Evolutionary conservation across 2,329 filamentous ascomycete genomes (phyloP).

Genomic region (Endoconidiophora laricicola): DNA sequence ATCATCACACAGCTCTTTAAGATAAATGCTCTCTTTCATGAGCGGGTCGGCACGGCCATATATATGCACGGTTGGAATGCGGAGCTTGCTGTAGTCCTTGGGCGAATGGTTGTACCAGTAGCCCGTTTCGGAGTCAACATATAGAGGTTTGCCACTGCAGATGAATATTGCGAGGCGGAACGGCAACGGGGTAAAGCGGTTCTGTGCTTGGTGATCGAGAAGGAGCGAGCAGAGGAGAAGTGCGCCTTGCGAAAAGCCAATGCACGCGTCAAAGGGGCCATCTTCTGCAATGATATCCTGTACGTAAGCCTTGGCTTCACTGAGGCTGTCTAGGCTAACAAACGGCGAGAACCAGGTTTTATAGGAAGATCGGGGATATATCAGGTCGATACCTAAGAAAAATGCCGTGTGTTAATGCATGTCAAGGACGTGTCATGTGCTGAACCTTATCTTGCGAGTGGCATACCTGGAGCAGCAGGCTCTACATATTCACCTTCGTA

Average conservation of each 20-base stretch:
- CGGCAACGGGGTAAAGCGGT: background rate
- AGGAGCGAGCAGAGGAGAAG: background rate
- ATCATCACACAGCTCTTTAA: constrained; percentile 4
- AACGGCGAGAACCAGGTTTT: constrained; percentile 6
- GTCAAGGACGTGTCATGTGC: background rate
- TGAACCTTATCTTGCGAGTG: background rate
- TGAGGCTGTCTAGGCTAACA: background rate
- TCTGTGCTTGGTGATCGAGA: background rate
- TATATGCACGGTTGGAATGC: constrained; percentile 7
- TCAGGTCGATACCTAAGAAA: background rate
- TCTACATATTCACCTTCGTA: background rate
- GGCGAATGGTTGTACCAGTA: background rate
- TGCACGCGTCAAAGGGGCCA: constrained; percentile 15
- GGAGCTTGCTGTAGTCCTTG: constrained; percentile 1
- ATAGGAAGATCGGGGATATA: background rate
- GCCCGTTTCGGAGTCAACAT: background rate
- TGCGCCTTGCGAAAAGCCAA: constrained; percentile 16
- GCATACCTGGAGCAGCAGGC: background rate
- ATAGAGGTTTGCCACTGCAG: background rate
- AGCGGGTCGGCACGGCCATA: background rate
- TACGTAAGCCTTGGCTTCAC: constrained; percentile 6
- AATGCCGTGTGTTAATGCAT: background rate
- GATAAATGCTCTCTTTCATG: background rate
- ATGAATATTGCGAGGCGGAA: constrained; percentile 9
- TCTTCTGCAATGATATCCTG: constrained; percentile 10